phyloP scores from a whole-genome alignment of 257 asterid genomes.

The Catharanthus roseus region DNA sequence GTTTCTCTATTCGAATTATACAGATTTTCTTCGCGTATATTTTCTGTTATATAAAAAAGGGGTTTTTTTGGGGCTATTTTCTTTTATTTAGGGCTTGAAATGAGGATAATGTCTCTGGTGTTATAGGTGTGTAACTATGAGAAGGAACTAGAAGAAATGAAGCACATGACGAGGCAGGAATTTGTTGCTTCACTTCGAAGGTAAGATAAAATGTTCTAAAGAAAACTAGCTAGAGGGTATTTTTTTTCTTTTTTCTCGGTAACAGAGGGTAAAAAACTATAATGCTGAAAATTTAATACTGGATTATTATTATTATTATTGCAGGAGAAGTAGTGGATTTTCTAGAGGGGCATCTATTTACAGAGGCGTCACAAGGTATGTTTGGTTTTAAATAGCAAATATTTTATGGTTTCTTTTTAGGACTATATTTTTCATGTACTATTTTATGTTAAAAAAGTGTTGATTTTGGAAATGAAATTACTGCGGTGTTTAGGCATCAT shows the following conservation, averaged over 20 bases:
- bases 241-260: no score
- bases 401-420: background rate
- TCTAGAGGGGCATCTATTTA: slow-evolving; percentile 89
- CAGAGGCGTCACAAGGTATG: slow-evolving; percentile 88
- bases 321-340: slow-evolving; percentile 90
- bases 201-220: slow-evolving; percentile 18
- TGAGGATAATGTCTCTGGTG: background rate
- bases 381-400: background rate
- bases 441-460: no score
- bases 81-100: background rate
- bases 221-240: no score
- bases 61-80: no score
- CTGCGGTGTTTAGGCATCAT: slow-evolving; percentile 58
- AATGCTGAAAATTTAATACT: no score
- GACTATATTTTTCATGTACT: no score
- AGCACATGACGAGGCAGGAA: slow-evolving; percentile 90
- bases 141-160: slow-evolving; percentile 76
- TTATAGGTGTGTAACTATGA: slow-evolving; percentile 56
- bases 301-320: slow-evolving; percentile 2
- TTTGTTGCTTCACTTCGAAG: slow-evolving; percentile 95
- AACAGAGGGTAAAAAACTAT: no score
- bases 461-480: background rate
- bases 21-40: no score
- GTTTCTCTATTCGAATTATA: no score
- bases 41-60: background rate